Base-by-base conservation (phyloP, 1,139 yeast genomes). In the Yamadazyma trypodendri region DNA sequence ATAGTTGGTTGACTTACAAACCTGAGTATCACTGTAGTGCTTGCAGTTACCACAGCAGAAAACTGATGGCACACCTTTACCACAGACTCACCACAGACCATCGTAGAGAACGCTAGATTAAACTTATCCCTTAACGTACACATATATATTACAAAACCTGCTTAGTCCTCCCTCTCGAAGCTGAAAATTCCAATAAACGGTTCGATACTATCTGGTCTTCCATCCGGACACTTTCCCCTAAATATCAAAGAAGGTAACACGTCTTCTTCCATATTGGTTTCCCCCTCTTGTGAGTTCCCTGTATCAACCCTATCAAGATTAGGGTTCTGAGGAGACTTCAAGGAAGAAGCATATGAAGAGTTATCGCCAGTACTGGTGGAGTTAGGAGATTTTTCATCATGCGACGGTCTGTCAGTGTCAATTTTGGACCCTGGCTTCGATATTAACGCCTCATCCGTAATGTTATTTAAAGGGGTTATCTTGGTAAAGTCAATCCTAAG, bases 121-220 rank as follows among this genome's bases (percentile, higher is more conserved):
- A 7, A 7, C 23, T 20, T 20, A 20, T 20, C 23, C 23, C 23
- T 10, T 5, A 23, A 23, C 25, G n/a, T 10, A 23, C n/a, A n/a
- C 16, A 12, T 14, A 8, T 16, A 27, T 9, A 9, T 27, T 12
- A 12, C 12, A 15, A 12, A 25, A 15, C 12, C 9, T 11, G 9
- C 12, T 35, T 45, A 49, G 31, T 61, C 67, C 41, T 69, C 75
- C 39, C 63, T 60, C 48, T 76, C 80, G 51, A 77, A 75, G 24
- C 75, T 71, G 44, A 75, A 74, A 12, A 76, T 75, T 1, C 82
- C 82, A 31, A 77, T 75, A 44, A 75, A 76, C 5, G 81, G 80
- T 49, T 73, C 79, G 20, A 74, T 65, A 24, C 59, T 63, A 42
- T 75, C 79, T 1, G 79, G 79, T 34, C 72, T 62, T 5, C 80